These are phyloP conservation scores for Seminavis robusta DNA, from an alignment of 108 stramenopile species.

Conservation along the genomic window DNA sequence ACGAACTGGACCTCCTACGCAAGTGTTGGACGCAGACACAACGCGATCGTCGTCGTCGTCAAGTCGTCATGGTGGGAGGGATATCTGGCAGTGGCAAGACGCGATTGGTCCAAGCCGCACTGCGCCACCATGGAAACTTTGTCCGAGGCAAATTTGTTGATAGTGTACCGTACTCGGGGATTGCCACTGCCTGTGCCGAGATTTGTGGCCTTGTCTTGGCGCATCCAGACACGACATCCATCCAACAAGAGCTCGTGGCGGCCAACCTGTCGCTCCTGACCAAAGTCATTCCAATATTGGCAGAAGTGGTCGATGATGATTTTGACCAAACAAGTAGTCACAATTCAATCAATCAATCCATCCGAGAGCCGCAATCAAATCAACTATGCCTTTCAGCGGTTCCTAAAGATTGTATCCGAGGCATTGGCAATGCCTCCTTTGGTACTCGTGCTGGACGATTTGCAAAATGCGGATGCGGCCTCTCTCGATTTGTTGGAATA, in stretches of 20 bases:
- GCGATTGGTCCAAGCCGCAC: constrained; percentile 2
- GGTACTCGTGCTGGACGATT: constrained; percentile 6
- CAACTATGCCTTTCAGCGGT: neutral
- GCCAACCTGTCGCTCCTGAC: neutral
- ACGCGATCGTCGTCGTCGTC: neutral
- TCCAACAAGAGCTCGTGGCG: neutral
- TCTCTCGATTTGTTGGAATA: constrained; percentile 5
- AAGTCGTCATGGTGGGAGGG: constrained; percentile 12
- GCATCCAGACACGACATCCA: no score
- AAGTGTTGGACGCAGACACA: no score
- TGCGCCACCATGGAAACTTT: no score
- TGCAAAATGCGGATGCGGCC: constrained; percentile 14
- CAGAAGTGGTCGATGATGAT: neutral
- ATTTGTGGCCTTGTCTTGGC: neutral
- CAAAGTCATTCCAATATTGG: constrained; percentile 5
- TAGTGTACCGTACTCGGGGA: constrained; percentile 5
- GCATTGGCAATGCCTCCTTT: neutral
- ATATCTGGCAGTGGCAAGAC: constrained; percentile 16
- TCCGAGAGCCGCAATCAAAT: neutral
- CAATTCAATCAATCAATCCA: no score
- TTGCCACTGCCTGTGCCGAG: constrained; percentile 2
- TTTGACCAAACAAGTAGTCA: no score
- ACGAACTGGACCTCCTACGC: neutral
- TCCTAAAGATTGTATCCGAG: neutral
- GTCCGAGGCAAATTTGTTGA: constrained; percentile 1